Evolutionary conservation across 441 rosid genomes (phyloP).

Genomic region (Melastoma candidum): DNA sequence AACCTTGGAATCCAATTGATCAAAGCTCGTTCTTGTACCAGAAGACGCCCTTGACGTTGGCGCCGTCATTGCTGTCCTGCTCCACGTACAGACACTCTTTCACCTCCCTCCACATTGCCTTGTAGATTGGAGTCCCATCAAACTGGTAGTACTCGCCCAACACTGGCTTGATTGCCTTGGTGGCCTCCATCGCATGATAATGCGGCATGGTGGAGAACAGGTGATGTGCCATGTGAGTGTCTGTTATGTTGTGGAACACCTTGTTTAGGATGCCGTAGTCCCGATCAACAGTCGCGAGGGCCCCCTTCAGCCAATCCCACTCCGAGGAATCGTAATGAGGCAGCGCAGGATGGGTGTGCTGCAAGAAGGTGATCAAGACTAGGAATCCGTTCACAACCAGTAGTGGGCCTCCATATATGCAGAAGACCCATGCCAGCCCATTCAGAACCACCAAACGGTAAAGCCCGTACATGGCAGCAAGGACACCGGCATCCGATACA

Average conservation of each 20-base stretch:
- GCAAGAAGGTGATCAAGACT: constrained; percentile 74
- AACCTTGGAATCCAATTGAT: background rate
- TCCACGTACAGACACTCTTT: constrained; percentile 83
- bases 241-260: constrained; percentile 38
- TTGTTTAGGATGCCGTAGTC: constrained; percentile 34
- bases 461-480: constrained; percentile 50
- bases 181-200: constrained; percentile 92
- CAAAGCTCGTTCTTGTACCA: constrained; percentile 72
- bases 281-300: constrained; percentile 43
- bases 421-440: constrained; percentile 61
- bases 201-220: constrained; percentile 91
- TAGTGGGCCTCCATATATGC: constrained; percentile 69
- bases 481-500: constrained; percentile 73
- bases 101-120: constrained; percentile 86
- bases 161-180: constrained; percentile 68
- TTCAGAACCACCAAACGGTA: constrained; percentile 41
- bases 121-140: constrained; percentile 58
- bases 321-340: constrained; percentile 83
- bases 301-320: constrained; percentile 98
- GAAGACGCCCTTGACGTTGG: constrained; percentile 57
- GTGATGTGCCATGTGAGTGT: constrained; percentile 47
- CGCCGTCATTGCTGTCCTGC: constrained; percentile 39
- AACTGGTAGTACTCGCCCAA: constrained; percentile 77
- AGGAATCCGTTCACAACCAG: constrained; percentile 65
- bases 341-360: constrained; percentile 82